Percentiles rank a stretch among this genome's conserved stretches.
These are phyloP conservation scores for Phytophthora idaei DNA, from an alignment of 352 stramenopile species.

Conservation along the genomic window DNA sequence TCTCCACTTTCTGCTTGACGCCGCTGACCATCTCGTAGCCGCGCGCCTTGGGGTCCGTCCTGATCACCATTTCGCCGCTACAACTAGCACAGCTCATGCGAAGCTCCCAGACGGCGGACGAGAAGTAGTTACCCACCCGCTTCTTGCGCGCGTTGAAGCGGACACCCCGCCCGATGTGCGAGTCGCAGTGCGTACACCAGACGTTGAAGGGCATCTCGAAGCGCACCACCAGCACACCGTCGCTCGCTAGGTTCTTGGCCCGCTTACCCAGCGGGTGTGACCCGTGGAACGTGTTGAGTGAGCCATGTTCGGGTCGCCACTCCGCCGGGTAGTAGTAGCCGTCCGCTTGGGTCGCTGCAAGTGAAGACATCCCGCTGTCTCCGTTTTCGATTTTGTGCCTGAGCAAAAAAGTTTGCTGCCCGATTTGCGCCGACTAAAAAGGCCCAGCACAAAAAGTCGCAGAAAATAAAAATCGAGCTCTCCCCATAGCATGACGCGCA, in stretches of 20 bases:
- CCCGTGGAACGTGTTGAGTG: slow-evolving; percentile 84
- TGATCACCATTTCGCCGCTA: slow-evolving; percentile 88
- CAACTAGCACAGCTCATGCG: slow-evolving; percentile 92
- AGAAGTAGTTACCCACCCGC: slow-evolving; percentile 91
- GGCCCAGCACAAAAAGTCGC: neutral
- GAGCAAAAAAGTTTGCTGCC: neutral
- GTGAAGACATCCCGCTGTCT: slow-evolving; percentile 89
- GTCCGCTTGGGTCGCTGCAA: slow-evolving; percentile 97
- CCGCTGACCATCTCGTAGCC: slow-evolving; percentile 90
- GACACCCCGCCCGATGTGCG: slow-evolving; percentile 84
- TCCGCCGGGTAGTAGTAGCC: slow-evolving; percentile 97
- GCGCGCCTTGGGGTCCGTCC: slow-evolving; percentile 94
- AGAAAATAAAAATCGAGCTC: slow-evolving; percentile 10
- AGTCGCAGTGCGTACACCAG: slow-evolving; percentile 87
- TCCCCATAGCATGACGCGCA: slow-evolving; percentile 49
- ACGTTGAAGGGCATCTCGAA: slow-evolving; percentile 98
- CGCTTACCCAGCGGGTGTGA: slow-evolving; percentile 78
- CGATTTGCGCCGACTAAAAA: neutral
- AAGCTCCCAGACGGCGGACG: slow-evolving; percentile 95
- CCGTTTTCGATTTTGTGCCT: neutral
- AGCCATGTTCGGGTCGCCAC: slow-evolving; percentile 88
- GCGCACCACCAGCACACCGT: slow-evolving; percentile 93
- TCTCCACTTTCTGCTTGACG: slow-evolving; percentile 85
- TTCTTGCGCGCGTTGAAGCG: slow-evolving; percentile 98
- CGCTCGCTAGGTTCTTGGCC: slow-evolving; percentile 70